phyloP scores from a whole-genome alignment of 805 yeast genomes.

The Candida taoyuanica region DNA sequence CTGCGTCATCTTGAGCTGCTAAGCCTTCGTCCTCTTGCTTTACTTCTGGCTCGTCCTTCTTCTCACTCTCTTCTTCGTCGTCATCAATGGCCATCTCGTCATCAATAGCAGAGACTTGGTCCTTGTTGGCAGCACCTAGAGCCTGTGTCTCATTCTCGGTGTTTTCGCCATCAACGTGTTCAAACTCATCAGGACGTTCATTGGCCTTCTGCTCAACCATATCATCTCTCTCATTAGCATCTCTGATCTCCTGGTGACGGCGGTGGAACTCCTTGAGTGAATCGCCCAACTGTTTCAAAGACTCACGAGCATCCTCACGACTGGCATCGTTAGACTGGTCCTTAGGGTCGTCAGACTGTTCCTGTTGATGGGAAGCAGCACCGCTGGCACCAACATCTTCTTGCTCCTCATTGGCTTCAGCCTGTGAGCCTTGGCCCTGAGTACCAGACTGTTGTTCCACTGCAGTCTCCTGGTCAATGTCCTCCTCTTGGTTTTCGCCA shows the following conservation, averaged over 20 bases:
- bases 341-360: constrained; percentile 38
- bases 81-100: constrained; percentile 83
- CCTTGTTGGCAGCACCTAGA: constrained; percentile 81
- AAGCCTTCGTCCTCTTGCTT: constrained; percentile 29
- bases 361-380: constrained; percentile 39
- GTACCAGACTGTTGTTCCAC: constrained; percentile 56
- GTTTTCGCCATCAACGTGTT: constrained; percentile 76
- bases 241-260: constrained; percentile 82
- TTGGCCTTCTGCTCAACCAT: constrained; percentile 48
- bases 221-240: constrained; percentile 50
- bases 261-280: constrained; percentile 87
- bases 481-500: constrained; percentile 38
- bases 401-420: constrained; percentile 50
- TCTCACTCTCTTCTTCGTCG: constrained; percentile 39
- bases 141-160: constrained; percentile 85
- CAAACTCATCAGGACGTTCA: constrained; percentile 79
- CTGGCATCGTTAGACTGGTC: constrained; percentile 45
- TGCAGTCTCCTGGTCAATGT: constrained; percentile 52
- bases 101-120: constrained; percentile 70
- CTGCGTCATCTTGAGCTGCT: constrained; percentile 25
- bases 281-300: constrained; percentile 87
- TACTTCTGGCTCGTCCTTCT: constrained; percentile 29
- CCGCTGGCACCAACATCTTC: constrained; percentile 70
- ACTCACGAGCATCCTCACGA: constrained; percentile 65
- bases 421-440: constrained; percentile 60